Evolutionary conservation across 2,329 filamentous ascomycete genomes (phyloP).

Genomic region (Plenodomus biglobosus): DNA sequence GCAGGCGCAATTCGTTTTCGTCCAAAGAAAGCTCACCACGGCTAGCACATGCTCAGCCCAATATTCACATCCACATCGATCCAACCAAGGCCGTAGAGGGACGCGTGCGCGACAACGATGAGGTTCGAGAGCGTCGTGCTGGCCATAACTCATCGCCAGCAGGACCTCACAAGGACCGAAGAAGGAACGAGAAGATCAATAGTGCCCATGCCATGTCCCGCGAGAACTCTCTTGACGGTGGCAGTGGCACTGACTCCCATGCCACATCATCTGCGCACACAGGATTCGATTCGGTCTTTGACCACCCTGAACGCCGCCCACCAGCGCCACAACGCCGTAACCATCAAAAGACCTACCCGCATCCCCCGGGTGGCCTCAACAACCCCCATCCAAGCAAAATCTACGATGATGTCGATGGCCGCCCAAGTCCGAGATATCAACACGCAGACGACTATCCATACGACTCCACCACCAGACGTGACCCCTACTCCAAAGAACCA

Average conservation of each 20-base stretch:
- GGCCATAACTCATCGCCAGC: conserved; percentile 12
- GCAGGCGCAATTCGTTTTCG: conserved; percentile 18
- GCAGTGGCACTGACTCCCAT: conserved; percentile 26
- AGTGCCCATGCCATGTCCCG: conserved; percentile 20
- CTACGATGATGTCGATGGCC: conserved; percentile 10
- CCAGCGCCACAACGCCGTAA: conserved; percentile 1
- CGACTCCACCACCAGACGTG: neutral
- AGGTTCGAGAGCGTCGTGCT: conserved; percentile 11
- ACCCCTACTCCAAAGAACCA: conserved; percentile 12
- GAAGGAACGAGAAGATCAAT: conserved; percentile 9
- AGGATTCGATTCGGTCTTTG: conserved; percentile 26
- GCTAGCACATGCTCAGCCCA: conserved; percentile 10
- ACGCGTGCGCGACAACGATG: conserved; percentile 10
- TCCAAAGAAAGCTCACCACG: conserved; percentile 20
- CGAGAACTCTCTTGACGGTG: conserved; percentile 11
- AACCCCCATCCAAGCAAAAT: conserved; percentile 10
- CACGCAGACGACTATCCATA: conserved; percentile 12
- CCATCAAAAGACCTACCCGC: conserved; percentile 3
- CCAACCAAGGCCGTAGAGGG: conserved; percentile 16
- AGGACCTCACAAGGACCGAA: conserved; percentile 10
- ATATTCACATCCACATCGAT: conserved; percentile 24
- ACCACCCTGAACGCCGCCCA: conserved; percentile 9
- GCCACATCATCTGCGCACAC: conserved; percentile 22
- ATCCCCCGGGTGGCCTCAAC: neutral
- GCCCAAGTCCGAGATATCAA: conserved; percentile 2